Base-by-base conservation (phyloP, 2,329 filamentous ascomycete genomes). In the Lasiodiplodia sp. region DNA sequence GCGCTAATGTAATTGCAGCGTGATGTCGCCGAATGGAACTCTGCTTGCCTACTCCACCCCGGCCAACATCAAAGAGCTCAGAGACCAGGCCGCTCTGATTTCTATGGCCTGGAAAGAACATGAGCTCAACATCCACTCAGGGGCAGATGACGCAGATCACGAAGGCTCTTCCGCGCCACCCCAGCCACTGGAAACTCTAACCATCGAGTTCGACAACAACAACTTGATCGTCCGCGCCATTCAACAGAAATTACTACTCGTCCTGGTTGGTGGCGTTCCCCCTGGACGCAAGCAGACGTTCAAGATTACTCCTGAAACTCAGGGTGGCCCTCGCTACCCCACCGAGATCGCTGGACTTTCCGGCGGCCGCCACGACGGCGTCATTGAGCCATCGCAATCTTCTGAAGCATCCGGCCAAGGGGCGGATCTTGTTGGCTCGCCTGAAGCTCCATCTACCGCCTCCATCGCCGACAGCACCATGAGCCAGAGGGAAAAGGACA, bases 1-100 rank as follows among this genome's bases (percentile, higher is more conserved):
- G 31, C 44, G 37, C 57, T 37, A 40, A 44, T 34, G 14, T 16
- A 34, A 40, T 18, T 34, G 14, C 65, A 83, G 81, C 70, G 75
- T 85, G 67, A 86, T 85, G 81, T 85, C 83, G 37, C 82, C 82
- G 25, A 85, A 84, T 72, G 84, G 83, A 70, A 85, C 83, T 2
- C 74, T 86, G 23, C 76, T 86, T 63, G 83, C 84, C 53, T 84
- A 85, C 73, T 84, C 80, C 21, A 81, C 80, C 25, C 83, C 83
- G 14, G 78, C 80, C n/a, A 79, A 85, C 70, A 83, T 83, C 72
- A 81, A 81, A 70, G 80, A 83, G 70, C 77, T 85, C 38, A 81
- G 84, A 51, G 83, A 83, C 68, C 82, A 84, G 72, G 83, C 82
- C 25, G 82, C 84, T 7, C 74, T 84, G 58, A 80, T 84, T 10